Base-by-base conservation (phyloP, 331 rosid species). In the Quercus tomentella region DNA sequence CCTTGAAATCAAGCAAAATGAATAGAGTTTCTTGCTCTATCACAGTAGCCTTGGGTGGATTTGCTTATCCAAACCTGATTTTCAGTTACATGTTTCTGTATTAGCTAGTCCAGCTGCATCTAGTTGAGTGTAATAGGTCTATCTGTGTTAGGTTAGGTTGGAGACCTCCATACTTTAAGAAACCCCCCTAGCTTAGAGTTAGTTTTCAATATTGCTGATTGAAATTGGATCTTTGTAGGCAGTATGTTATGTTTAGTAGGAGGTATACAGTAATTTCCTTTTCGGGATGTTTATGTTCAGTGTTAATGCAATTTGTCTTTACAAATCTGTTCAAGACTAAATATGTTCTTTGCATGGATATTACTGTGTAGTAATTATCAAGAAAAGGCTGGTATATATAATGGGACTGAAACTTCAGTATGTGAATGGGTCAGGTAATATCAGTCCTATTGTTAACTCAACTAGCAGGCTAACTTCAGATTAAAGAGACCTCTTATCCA, bases 1-100 rank as follows among this genome's bases (percentile, higher is more conserved):
- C 74, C 96, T 94, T 7, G 89, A 84, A n/a, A 88, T 94, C 35
- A 85, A 89, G 86, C 85, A 75, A 81, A 86, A 85, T 63, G 77
- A 76, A n/a, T 89, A 84, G 74, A 75, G 68, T 71, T 5, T 30
- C 58, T 74, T 4, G 17, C 80, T 74, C 73, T 56, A 56, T 9
- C 22, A 22, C 17, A 67, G 52, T 33, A 20, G 52, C 26, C 45
- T 63, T 66, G 22, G 70, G 79, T 76, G 74, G 56, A 77, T 74
- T 79, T 55, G 20, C 52, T 75, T 63, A 4, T 71, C 74, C 72
- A 68, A 87, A 78, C 73, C 63, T 70, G 30, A 58, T 31, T 77
- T 82, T 74, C 68, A 57, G 54, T 35, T 57, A 76, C 66, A 55
- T 84, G 61, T 80, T 76, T 81, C 61, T 22, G 20, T 2, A 62